Conservation (phyloP, 768 basidiomycete genomes). For the Fibroporia radiculosa region DNA sequence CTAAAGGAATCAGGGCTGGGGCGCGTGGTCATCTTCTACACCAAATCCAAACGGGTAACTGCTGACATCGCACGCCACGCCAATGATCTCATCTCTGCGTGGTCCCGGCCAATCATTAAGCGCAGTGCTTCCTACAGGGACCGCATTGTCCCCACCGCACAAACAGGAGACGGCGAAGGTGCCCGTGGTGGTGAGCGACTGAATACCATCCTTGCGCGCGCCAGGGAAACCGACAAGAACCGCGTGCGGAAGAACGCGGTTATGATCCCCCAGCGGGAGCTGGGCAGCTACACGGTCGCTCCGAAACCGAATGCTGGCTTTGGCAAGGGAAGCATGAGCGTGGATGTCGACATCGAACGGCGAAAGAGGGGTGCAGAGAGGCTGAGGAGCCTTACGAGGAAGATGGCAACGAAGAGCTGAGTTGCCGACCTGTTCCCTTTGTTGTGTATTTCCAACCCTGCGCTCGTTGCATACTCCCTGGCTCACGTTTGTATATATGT, state of each 20-base stretch:
- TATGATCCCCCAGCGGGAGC: conserved; percentile 68
- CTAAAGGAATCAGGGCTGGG: conserved; percentile 91
- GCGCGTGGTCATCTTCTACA: conserved; percentile 89
- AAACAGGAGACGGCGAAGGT: conserved; percentile 29
- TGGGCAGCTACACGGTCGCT: conserved; percentile 76
- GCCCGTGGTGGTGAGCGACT: conserved; percentile 44
- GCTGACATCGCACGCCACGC: conserved; percentile 77
- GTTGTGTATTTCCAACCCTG: background rate
- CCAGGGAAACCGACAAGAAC: conserved; percentile 59
- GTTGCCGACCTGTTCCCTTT: background rate
- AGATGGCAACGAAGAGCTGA: conserved; percentile 25
- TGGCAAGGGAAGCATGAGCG: conserved; percentile 43
- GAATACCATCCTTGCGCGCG: conserved; percentile 61
- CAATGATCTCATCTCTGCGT: conserved; percentile 72
- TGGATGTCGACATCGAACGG: conserved; percentile 68
- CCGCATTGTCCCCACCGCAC: conserved; percentile 55
- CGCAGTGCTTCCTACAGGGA: conserved; percentile 78
- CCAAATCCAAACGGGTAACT: conserved; percentile 86
- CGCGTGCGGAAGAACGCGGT: conserved; percentile 74
- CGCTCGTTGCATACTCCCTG: background rate
- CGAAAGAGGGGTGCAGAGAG: conserved; percentile 71
- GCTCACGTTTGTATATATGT: background rate
- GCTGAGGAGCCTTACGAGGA: conserved; percentile 53
- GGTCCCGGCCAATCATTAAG: conserved; percentile 91
- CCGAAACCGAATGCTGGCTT: conserved; percentile 52